Evolutionary conservation across 192 early-diverging fungal species (phyloP).

Genomic region (Dissophora globulifera): DNA sequence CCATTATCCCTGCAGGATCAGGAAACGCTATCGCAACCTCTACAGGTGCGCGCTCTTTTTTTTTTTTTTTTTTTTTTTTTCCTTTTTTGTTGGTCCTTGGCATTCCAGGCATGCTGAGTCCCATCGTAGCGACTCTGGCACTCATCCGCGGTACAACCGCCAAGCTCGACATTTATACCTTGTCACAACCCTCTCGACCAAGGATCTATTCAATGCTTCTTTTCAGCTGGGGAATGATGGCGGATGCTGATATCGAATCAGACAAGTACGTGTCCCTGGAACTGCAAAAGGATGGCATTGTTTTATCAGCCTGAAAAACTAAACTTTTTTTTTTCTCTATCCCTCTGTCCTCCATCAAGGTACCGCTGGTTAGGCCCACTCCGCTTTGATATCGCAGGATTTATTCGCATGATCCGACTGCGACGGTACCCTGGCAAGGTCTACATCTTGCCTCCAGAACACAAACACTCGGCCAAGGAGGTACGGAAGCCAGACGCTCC

Average conservation of each 20-base stretch:
- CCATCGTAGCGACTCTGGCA: slow-evolving; percentile 57
- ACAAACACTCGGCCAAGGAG: background rate
- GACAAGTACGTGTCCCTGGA: slow-evolving; percentile 46
- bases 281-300: background rate
- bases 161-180: slow-evolving; percentile 67
- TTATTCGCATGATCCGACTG: slow-evolving; percentile 35
- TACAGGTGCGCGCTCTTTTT: slow-evolving; percentile 16
- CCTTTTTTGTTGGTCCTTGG: background rate
- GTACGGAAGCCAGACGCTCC: slow-evolving; percentile 4
- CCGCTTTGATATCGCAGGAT: slow-evolving; percentile 47
- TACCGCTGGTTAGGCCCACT: slow-evolving; percentile 48
- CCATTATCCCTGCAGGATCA: slow-evolving; percentile 57
- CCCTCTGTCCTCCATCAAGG: background rate
- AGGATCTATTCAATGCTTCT: slow-evolving; percentile 63
- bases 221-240: slow-evolving; percentile 67
- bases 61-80: slow-evolving; percentile 2
- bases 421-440: slow-evolving; percentile 47
- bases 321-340: background rate
- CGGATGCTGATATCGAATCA: slow-evolving; percentile 70
- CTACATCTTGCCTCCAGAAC: slow-evolving; percentile 34
- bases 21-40: slow-evolving; percentile 61
- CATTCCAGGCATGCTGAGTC: slow-evolving; percentile 16
- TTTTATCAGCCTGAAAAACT: background rate
- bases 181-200: slow-evolving; percentile 53
- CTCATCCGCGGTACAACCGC: slow-evolving; percentile 59